phyloP scores from a whole-genome alignment of 208 protist species.

The Trypanosoma brucei region DNA sequence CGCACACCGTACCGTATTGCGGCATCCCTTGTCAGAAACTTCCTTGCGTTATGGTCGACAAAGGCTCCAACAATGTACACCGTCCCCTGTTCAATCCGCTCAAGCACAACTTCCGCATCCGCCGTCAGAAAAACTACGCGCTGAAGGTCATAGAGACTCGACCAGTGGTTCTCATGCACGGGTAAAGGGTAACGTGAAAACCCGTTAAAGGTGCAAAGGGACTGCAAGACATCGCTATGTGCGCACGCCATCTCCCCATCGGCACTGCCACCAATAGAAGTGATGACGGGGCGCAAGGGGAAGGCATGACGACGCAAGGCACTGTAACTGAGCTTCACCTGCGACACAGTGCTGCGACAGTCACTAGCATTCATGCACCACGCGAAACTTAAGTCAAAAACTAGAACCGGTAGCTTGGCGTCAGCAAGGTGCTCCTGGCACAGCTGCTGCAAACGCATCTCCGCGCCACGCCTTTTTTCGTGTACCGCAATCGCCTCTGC shows the following conservation, averaged over 20 bases:
- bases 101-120: constrained; percentile 59
- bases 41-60: constrained; percentile 87
- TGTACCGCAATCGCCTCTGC: constrained; percentile 37
- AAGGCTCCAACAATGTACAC: constrained; percentile 87
- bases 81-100: constrained; percentile 41
- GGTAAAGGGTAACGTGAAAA: constrained; percentile 57
- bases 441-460: constrained; percentile 17
- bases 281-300: constrained; percentile 70
- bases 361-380: constrained; percentile 80
- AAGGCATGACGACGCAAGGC: constrained; percentile 58
- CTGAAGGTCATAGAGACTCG: constrained; percentile 33
- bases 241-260: constrained; percentile 3
- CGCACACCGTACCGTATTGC: constrained; percentile 63
- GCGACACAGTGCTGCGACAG: constrained; percentile 75
- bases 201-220: constrained; percentile 52
- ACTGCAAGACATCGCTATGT: constrained; percentile 33
- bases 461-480: constrained; percentile 42
- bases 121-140: constrained; percentile 75
- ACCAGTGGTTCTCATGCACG: constrained; percentile 61
- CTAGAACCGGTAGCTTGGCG: constrained; percentile 41
- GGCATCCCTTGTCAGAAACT: constrained; percentile 52
- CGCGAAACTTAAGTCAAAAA: constrained; percentile 86
- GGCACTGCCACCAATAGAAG: constrained; percentile 51
- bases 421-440: constrained; percentile 36
- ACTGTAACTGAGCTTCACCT: constrained; percentile 87